Evolutionary conservation across 1,139 yeast species (phyloP).

Genomic region (Lodderomyces metapsilosis): DNA sequence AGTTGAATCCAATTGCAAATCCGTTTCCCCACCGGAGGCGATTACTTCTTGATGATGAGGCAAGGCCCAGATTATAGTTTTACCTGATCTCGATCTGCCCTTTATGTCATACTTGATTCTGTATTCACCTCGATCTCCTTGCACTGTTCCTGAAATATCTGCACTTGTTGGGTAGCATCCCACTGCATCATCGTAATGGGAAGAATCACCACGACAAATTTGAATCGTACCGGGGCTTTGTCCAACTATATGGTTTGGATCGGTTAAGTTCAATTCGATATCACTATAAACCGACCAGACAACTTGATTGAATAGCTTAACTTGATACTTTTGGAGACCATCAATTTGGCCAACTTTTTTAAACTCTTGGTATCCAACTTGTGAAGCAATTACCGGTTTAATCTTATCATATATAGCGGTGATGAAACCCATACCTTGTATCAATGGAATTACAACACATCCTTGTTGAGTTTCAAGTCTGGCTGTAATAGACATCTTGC

Average conservation of each 20-base stretch:
- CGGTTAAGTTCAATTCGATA: slow-evolving; percentile 39
- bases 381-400: slow-evolving; percentile 55
- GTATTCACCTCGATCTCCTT: slow-evolving; percentile 28
- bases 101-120: slow-evolving; percentile 26
- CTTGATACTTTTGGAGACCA: slow-evolving; percentile 28
- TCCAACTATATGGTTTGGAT: slow-evolving; percentile 55
- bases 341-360: slow-evolving; percentile 16
- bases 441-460: slow-evolving; percentile 33
- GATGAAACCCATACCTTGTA: slow-evolving; percentile 68
- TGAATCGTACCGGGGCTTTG: slow-evolving; percentile 39
- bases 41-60: slow-evolving; percentile 68
- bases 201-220: slow-evolving; percentile 43
- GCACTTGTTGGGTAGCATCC: slow-evolving; percentile 29
- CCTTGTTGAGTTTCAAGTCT: slow-evolving; percentile 18
- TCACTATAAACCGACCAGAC: slow-evolving; percentile 40
- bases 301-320: slow-evolving; percentile 39
- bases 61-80: slow-evolving; percentile 49
- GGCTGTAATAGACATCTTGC: slow-evolving; percentile 37
- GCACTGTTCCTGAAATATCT: slow-evolving; percentile 24
- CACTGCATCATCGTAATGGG: slow-evolving; percentile 54
- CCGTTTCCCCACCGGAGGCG: slow-evolving; percentile 14
- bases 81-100: slow-evolving; percentile 31
- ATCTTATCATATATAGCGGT: slow-evolving; percentile 60
- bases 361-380: slow-evolving; percentile 56
- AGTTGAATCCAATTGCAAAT: slow-evolving; percentile 57